phyloP scores from a whole-genome alignment of 2,329 filamentous ascomycete species.

The Exophiala sp. region DNA sequence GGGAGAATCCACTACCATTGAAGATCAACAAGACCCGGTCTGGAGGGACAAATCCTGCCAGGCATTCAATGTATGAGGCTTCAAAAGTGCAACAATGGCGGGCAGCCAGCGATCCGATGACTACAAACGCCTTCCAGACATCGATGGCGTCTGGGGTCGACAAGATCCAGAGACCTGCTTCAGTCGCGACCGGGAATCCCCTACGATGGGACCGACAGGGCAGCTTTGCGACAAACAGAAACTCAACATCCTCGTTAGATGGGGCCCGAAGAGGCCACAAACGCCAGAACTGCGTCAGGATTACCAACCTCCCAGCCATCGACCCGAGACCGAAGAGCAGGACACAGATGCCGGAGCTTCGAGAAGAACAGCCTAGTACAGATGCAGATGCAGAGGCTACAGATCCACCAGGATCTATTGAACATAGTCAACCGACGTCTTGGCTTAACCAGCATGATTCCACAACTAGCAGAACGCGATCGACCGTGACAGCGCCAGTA shows the following conservation, averaged over 20 bases:
- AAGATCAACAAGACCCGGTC: conserved; percentile 6
- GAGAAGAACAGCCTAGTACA: conserved; percentile 9
- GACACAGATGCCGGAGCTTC: conserved; percentile 9
- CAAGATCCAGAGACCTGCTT: conserved; percentile 20
- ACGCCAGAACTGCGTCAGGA: conserved; percentile 41
- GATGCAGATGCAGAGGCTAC: not conserved
- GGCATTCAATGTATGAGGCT: conserved; percentile 21
- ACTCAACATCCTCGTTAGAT: conserved; percentile 14
- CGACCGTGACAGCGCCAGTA: not conserved
- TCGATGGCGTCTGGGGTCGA: conserved; percentile 5
- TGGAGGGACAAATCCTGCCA: not conserved
- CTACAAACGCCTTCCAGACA: conserved; percentile 6
- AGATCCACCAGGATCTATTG: too few relatives aligned
- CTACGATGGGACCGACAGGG: conserved; percentile 19
- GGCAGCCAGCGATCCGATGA: conserved; percentile 18
- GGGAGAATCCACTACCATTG: conserved; percentile 8
- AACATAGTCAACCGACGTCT: too few relatives aligned
- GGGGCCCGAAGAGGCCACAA: conserved; percentile 34
- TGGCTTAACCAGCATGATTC: too few relatives aligned
- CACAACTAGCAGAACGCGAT: too few relatives aligned
- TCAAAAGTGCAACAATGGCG: conserved; percentile 17
- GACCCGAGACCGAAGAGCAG: conserved; percentile 3
- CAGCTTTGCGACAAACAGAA: conserved; percentile 7
- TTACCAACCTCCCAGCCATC: conserved; percentile 25
- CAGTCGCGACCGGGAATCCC: conserved; percentile 24